Evolutionary conservation across 2,329 filamentous ascomycete genomes (phyloP), one percentile per base, ranked within the genome.

Genomic region (Xenosphaeropsis pyriputrescens): DNA sequence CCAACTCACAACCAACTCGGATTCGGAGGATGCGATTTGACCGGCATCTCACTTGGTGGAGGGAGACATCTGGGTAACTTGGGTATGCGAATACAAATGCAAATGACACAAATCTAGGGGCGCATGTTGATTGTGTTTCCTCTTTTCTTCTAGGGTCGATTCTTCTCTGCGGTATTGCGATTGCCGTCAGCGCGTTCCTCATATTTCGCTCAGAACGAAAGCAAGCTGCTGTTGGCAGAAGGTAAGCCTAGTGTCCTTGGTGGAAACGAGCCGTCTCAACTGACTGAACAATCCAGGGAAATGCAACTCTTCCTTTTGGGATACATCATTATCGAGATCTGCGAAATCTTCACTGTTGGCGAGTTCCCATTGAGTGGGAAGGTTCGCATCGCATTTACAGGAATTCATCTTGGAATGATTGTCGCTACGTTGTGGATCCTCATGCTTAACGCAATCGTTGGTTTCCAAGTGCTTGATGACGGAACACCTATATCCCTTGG

Each of bases 331-430:
- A 77, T 96, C 43, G 77, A 83, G 50, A 83, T 98, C 51, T 95
- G 88, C 61, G 91, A 96, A 58, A 94, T 98, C 52, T 95, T 98
- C 62, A 88, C 86, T 0, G 77, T 96, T 29, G 91, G 91, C 48
- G 83, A 79, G 19, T 89, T 98, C 51, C 86, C 89, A 2, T 62
- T 95, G 15, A 64, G 72, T 47, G 62, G 68, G 37, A 73, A 62
- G 36, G 81, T 84, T 41, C 76, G 86, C 56, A 70, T 83, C 50
- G 85, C 73, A 7, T 98, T 98, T 55, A 84, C 83, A 12, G 88
- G 82, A 26, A 79, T 91, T 30, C 91, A 98, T 57, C 74, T 98
- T 41, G 91, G 85, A 42, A 75, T 88, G 46, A 93, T 98, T 41
- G 73, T 82, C 39, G 85, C 89, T 13, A 88, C 86, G 1, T 72